A percentile compares a stretch with the other conserved stretches of the same genome.
These are phyloP conservation scores for Ophiostoma triangulosporum DNA, from an alignment of 2,329 filamentous ascomycete genomes.

Conservation along the genomic window DNA sequence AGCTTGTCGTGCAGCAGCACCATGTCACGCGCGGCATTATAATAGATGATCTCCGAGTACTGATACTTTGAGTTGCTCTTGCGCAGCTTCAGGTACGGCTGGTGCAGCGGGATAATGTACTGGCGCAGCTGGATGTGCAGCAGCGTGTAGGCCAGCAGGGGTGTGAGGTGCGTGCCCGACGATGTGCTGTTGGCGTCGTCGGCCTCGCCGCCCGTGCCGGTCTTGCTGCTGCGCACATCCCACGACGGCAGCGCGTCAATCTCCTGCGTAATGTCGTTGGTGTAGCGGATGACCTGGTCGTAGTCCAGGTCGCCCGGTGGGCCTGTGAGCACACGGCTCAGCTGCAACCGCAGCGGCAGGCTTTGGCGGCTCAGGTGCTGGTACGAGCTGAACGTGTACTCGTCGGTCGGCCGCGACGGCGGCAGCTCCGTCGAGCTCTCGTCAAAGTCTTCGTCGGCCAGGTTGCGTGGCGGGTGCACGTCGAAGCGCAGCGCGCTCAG, in stretches of 20 bases:
- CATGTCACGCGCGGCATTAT: constrained; percentile 47
- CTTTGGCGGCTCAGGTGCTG: constrained; percentile 44
- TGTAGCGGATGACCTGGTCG: constrained; percentile 47
- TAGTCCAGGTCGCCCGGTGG: constrained; percentile 43
- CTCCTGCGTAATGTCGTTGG: constrained; percentile 46
- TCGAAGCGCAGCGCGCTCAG: constrained; percentile 44
- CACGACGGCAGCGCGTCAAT: constrained; percentile 47
- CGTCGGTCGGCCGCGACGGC: constrained; percentile 33
- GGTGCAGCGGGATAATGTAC: constrained; percentile 48
- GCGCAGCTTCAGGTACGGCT: constrained; percentile 45
- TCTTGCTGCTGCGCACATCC: constrained; percentile 23
- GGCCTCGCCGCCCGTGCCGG: constrained; percentile 23
- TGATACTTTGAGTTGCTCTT: constrained; percentile 48
- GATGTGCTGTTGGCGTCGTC: constrained; percentile 16
- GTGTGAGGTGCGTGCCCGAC: constrained; percentile 29
- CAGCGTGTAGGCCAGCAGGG: constrained; percentile 44
- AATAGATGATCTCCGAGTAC: constrained; percentile 49
- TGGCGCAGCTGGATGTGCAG: constrained; percentile 47
- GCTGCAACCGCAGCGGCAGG: constrained; percentile 40
- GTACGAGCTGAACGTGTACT: constrained; percentile 47
- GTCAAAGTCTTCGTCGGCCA: constrained; percentile 41
- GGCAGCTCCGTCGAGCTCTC: constrained; percentile 34
- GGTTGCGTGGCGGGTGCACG: constrained; percentile 39
- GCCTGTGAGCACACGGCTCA: constrained; percentile 42
- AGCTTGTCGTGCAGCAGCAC: constrained; percentile 48